Conservation (phyloP, 441 rosid species). For the Eruca vesicaria region DNA sequence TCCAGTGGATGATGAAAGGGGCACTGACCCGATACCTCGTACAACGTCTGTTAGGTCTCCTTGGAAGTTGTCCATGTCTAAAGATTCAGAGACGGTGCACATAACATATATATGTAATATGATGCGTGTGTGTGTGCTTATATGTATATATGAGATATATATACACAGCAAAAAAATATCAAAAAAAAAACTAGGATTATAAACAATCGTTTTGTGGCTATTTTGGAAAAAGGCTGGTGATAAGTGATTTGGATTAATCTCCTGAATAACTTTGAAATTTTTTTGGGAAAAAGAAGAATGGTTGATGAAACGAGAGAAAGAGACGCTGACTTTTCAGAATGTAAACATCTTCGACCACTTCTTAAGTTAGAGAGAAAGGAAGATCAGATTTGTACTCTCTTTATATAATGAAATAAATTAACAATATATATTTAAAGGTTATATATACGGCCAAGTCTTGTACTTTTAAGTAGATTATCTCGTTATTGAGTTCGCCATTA, state of each 20-base stretch:
- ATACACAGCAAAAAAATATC: neutral
- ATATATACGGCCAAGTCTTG: conserved; percentile 31
- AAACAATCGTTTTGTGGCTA: neutral
- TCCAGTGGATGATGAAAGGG: conserved; percentile 18
- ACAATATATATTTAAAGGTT: conserved; percentile 16
- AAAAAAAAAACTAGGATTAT: neutral
- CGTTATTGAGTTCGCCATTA: neutral
- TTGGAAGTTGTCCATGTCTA: conserved; percentile 69
- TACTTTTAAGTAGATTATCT: conserved; percentile 20
- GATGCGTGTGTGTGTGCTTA: neutral
- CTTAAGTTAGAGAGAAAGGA: neutral
- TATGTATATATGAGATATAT: neutral
- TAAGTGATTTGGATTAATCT: neutral
- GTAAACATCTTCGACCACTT: conserved; percentile 37
- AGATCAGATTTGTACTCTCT: conserved; percentile 10
- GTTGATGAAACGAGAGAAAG: conserved; percentile 17
- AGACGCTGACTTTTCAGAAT: conserved; percentile 78
- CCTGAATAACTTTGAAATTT: neutral
- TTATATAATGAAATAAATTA: neutral
- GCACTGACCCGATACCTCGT: conserved; percentile 45
- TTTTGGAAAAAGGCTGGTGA: neutral
- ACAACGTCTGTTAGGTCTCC: conserved; percentile 86
- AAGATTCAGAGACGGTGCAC: conserved; percentile 40
- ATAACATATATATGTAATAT: conserved; percentile 35
- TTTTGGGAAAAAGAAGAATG: neutral